Evolutionary conservation across 2,329 filamentous ascomycete genomes (phyloP).

Genomic region (Penicillium sp.): DNA sequence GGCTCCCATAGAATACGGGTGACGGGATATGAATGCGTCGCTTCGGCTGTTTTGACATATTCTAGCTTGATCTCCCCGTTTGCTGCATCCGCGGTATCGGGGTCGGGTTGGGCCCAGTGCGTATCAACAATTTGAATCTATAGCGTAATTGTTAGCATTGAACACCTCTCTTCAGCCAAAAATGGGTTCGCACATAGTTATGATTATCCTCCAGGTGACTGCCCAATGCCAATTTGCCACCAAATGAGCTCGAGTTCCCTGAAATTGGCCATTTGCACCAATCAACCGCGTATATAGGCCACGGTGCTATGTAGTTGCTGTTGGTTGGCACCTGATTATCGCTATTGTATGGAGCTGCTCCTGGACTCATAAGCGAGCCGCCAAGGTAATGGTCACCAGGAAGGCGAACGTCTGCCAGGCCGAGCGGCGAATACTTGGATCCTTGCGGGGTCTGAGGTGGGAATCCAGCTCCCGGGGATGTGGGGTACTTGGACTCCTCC

Average conservation of each 20-base stretch:
- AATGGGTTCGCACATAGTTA: conserved; percentile 70
- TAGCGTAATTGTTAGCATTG: conserved; percentile 19
- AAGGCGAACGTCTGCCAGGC: conserved; percentile 86
- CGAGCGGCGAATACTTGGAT: conserved; percentile 81
- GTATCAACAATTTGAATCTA: conserved; percentile 97
- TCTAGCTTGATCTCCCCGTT: conserved; percentile 68
- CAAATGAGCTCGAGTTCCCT: conserved; percentile 58
- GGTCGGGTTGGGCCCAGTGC: conserved; percentile 69
- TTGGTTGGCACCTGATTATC: conserved; percentile 68
- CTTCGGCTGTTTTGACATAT: conserved; percentile 91
- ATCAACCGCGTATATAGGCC: conserved; percentile 94
- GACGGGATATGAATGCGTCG: conserved; percentile 95
- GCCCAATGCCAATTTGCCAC: conserved; percentile 89
- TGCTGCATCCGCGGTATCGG: conserved; percentile 69
- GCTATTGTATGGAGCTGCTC: conserved; percentile 63
- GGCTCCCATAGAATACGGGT: conserved; percentile 95
- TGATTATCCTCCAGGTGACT: conserved; percentile 98
- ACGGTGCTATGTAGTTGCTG: conserved; percentile 91
- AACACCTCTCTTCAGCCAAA: conserved; percentile 28
- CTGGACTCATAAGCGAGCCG: conserved; percentile 65
- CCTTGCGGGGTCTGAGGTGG: conserved; percentile 55
- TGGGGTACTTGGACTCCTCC: conserved; percentile 65
- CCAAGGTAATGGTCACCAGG: conserved; percentile 78
- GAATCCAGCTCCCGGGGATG: conserved; percentile 46
- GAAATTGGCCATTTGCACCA: conserved; percentile 98